Evolutionary conservation across 139 green algal species (phyloP).

Genomic region (Zygnema circumcarinatum): DNA sequence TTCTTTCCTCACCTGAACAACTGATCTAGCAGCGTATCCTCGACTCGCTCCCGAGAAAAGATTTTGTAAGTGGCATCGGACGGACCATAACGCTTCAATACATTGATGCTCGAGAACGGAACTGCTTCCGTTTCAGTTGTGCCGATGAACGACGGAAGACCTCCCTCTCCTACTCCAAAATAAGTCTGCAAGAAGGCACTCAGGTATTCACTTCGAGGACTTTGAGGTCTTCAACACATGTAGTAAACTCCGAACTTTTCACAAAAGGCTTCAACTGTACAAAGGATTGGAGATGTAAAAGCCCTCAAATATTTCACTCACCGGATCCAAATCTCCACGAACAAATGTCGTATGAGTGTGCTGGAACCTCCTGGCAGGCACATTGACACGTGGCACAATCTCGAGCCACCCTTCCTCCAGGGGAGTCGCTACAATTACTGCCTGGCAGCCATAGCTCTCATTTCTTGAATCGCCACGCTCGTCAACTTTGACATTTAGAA

Average conservation of each 20-base stretch:
- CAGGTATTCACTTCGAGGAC: not conserved
- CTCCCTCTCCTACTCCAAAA: not conserved
- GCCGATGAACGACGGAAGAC: constrained; percentile 19
- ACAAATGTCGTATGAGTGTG: constrained; percentile 54
- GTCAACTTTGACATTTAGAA: not conserved
- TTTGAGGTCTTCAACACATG: no score
- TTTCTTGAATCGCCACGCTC: not conserved
- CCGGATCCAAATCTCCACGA: not conserved
- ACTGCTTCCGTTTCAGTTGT: constrained; percentile 31
- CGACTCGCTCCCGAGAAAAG: constrained; percentile 16
- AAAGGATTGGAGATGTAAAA: no score
- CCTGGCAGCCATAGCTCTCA: constrained; percentile 5
- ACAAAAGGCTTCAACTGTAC: no score
- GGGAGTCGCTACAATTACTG: constrained; percentile 38
- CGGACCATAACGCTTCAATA: not conserved
- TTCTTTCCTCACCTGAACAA: constrained; percentile 53
- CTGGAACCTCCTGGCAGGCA: constrained; percentile 29
- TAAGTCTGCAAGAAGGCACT: constrained; percentile 9
- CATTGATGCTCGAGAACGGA: constrained; percentile 36
- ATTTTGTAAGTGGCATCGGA: constrained; percentile 43
- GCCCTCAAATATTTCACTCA: not conserved
- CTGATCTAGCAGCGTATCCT: constrained; percentile 11
- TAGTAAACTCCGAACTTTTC: no score
- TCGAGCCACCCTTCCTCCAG: constrained; percentile 45
- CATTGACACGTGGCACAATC: not conserved